phyloP scores from a whole-genome alignment of 2,329 filamentous ascomycete genomes.

The Epichloe typhina region DNA sequence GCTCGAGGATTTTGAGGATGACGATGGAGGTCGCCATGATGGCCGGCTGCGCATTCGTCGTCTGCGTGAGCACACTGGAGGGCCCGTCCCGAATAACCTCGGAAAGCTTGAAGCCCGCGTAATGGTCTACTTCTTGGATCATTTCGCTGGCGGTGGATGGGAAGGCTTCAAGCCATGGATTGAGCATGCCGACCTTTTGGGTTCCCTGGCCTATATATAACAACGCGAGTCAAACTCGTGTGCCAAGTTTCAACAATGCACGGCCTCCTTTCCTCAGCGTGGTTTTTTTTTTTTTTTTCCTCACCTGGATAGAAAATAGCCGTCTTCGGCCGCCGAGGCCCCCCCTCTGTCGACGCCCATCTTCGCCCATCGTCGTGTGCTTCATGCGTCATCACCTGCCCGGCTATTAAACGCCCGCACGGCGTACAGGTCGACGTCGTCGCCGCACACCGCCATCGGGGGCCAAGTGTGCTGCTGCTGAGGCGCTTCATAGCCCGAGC shows the following conservation, averaged over 20 bases:
- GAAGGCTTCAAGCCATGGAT: conserved; percentile 77
- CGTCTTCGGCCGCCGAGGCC: conserved; percentile 30
- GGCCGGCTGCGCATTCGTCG: conserved; percentile 81
- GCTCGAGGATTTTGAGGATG: conserved; percentile 75
- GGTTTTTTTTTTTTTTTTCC: not conserved
- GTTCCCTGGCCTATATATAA: conserved; percentile 65
- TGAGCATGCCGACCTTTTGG: conserved; percentile 77
- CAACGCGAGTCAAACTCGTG: not conserved
- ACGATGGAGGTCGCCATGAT: conserved; percentile 93
- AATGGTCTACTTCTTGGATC: conserved; percentile 72
- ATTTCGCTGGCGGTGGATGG: conserved; percentile 63
- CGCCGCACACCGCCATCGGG: conserved; percentile 10
- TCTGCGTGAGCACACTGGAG: conserved; percentile 62
- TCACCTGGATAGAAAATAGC: conserved; percentile 49
- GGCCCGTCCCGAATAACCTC: conserved; percentile 69
- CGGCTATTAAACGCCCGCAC: not conserved
- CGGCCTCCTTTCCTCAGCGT: not conserved
- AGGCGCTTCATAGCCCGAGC: conserved; percentile 19
- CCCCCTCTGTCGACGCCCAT: conserved; percentile 10
- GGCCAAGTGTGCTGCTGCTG: conserved; percentile 16
- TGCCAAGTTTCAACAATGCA: not conserved
- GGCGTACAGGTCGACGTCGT: not conserved
- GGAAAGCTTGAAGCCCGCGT: conserved; percentile 62
- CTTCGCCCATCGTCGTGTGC: not conserved
- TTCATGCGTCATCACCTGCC: conserved; percentile 5